Conservation (phyloP, 2,329 filamentous ascomycete genomes). For the Dothistroma pini region DNA sequence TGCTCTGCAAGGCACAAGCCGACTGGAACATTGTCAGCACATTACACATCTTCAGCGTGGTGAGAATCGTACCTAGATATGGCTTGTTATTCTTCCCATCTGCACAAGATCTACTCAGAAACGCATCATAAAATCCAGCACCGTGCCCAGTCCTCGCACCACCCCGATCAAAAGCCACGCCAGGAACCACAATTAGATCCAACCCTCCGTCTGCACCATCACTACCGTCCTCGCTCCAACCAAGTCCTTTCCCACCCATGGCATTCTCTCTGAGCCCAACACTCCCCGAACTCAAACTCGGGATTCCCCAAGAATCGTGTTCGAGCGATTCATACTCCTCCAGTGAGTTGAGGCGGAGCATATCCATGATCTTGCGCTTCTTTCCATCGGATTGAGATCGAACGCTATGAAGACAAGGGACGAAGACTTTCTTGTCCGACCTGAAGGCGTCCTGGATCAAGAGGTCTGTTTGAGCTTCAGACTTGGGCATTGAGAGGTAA, state of each 20-base stretch:
- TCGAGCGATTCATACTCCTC: slow-evolving; percentile 74
- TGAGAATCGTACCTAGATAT: slow-evolving; percentile 51
- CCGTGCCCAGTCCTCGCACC: slow-evolving; percentile 85
- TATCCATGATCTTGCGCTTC: slow-evolving; percentile 78
- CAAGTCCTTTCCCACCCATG: slow-evolving; percentile 60
- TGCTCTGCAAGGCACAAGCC: slow-evolving; percentile 86
- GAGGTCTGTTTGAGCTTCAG: slow-evolving; percentile 77
- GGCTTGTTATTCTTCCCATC: slow-evolving; percentile 46
- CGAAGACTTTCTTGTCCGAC: slow-evolving; percentile 78
- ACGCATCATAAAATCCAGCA: slow-evolving; percentile 95
- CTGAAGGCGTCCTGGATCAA: slow-evolving; percentile 79
- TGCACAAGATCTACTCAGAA: slow-evolving; percentile 68
- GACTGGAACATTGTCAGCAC: slow-evolving; percentile 45
- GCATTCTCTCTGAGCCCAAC: slow-evolving; percentile 67
- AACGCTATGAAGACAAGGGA: slow-evolving; percentile 66
- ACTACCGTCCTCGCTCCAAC: slow-evolving; percentile 15
- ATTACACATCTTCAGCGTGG: neutral
- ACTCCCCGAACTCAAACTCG: slow-evolving; percentile 68
- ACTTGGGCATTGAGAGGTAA: slow-evolving; percentile 87
- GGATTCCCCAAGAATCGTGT: slow-evolving; percentile 89
- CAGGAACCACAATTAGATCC: slow-evolving; percentile 87
- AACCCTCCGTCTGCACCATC: slow-evolving; percentile 46
- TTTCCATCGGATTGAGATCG: slow-evolving; percentile 3
- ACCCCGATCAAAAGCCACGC: slow-evolving; percentile 79
- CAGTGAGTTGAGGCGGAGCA: slow-evolving; percentile 73